Conservation (phyloP, 768 basidiomycete species). For the Symmetrospora coprosmae region DNA sequence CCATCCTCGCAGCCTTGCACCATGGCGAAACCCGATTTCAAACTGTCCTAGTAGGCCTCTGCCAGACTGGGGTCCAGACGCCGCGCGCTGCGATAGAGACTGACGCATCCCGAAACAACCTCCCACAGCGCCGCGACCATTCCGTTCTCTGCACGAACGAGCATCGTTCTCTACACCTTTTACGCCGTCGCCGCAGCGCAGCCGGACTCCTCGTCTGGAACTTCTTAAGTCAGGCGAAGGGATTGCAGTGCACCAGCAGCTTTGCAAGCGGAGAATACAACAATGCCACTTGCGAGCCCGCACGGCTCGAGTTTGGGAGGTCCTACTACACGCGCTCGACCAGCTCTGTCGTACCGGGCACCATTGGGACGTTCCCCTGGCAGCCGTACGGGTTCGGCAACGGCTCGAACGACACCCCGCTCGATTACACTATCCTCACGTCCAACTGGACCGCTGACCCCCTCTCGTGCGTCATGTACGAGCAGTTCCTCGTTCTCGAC, state of each 20-base stretch:
- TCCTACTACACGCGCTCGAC: constrained; percentile 13
- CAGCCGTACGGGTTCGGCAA: constrained; percentile 1
- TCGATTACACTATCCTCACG: constrained; percentile 19
- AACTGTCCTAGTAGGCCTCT: no score
- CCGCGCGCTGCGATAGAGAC: no score
- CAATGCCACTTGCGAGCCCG: not conserved
- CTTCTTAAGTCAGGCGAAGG: constrained; percentile 10
- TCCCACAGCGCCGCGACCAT: constrained; percentile 11
- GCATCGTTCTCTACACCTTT: constrained; percentile 7
- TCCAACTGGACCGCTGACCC: constrained; percentile 20
- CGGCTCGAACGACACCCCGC: not conserved
- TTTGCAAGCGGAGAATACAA: constrained; percentile 2
- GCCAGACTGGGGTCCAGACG: no score
- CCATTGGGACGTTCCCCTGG: constrained; percentile 19
- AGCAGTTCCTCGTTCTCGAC: no score
- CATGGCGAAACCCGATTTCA: no score
- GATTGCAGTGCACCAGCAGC: constrained; percentile 1
- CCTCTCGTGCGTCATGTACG: constrained; percentile 15
- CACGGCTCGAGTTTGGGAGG: constrained; percentile 14
- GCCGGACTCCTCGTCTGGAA: constrained; percentile 11
- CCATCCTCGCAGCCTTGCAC: no score
- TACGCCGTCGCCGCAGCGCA: constrained; percentile 1
- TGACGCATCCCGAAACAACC: no score
- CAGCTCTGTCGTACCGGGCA: not conserved
- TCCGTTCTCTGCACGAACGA: not conserved